A percentile compares a stretch with the other conserved stretches of the same genome.
Conservation (phyloP, 768 basidiomycete species). For the Leccinellum luteum region DNA sequence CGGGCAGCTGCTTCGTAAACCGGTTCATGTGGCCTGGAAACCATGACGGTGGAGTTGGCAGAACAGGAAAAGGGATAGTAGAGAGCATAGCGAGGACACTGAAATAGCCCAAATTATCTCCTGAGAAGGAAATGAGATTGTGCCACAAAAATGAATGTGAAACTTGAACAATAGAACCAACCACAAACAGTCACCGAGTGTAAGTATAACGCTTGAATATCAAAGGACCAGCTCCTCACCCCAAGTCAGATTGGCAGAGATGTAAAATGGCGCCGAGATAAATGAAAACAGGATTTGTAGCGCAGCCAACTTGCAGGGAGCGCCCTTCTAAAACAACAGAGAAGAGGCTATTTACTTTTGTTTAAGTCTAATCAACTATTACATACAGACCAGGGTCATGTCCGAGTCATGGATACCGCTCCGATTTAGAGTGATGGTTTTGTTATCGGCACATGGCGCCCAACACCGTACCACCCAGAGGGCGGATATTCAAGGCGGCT, state of each 20-base stretch:
- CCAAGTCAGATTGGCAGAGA: background rate
- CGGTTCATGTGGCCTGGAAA: conserved; percentile 95
- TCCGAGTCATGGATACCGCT: no score
- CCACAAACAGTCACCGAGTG: background rate
- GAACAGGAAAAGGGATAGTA: conserved; percentile 40
- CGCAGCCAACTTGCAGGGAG: background rate
- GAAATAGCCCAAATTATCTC: conserved; percentile 12
- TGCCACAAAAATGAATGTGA: conserved; percentile 7
- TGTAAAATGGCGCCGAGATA: background rate
- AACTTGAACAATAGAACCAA: background rate
- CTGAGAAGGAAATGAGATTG: conserved; percentile 13
- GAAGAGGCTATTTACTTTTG: conserved; percentile 20
- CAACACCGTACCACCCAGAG: no score
- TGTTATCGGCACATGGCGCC: background rate
- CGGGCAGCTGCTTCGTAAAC: conserved; percentile 75
- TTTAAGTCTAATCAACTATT: conserved; percentile 23
- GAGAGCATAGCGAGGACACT: conserved; percentile 29
- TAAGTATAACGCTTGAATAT: conserved; percentile 4
- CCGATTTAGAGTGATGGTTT: background rate
- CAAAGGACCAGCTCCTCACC: background rate
- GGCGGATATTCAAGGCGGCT: background rate
- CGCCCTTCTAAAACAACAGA: conserved; percentile 2
- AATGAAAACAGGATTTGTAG: background rate
- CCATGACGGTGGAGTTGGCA: conserved; percentile 85
- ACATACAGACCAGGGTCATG: background rate